Evolutionary conservation across 2,329 filamentous ascomycete species (phyloP).

Genomic region (Orbilia oligospora): DNA sequence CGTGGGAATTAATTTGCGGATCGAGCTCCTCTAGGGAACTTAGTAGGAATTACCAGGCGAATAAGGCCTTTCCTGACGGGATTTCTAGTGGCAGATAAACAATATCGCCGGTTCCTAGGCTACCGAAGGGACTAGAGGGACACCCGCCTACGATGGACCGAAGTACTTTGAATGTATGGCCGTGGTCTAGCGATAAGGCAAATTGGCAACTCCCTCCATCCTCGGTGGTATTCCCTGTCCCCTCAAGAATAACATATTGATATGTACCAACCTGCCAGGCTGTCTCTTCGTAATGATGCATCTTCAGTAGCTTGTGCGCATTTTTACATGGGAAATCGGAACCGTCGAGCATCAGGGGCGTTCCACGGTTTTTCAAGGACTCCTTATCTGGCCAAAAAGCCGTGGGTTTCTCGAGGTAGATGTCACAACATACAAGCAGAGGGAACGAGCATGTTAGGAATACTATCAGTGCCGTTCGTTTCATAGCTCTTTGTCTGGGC

Average conservation of each 20-base stretch:
- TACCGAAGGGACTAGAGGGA: slow-evolving; percentile 65
- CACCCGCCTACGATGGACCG: slow-evolving; percentile 75
- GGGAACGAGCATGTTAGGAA: too few relatives aligned
- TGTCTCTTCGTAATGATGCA: slow-evolving; percentile 71
- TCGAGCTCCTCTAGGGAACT: too few relatives aligned
- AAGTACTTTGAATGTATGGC: slow-evolving; percentile 78
- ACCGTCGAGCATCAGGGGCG: slow-evolving; percentile 21
- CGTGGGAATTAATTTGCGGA: too few relatives aligned
- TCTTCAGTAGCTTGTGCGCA: not conserved
- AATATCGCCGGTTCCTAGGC: not conserved
- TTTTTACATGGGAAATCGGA: slow-evolving; percentile 58
- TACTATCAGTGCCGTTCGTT: too few relatives aligned
- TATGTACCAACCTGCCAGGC: slow-evolving; percentile 75
- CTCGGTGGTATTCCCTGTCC: slow-evolving; percentile 67
- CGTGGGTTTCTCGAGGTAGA: not conserved
- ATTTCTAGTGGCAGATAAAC: slow-evolving; percentile 25
- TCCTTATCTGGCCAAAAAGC: not conserved
- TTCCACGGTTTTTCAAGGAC: not conserved
- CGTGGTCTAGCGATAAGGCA: slow-evolving; percentile 80
- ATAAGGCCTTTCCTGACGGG: slow-evolving; percentile 7
- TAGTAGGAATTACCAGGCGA: slow-evolving; percentile 19
- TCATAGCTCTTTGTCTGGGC: too few relatives aligned
- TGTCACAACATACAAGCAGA: not conserved
- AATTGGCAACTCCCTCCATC: slow-evolving; percentile 80
- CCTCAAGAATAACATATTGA: slow-evolving; percentile 69